Evolutionary conservation across 208 protist genomes (phyloP).

Genomic region (Leishmania mexicana): DNA sequence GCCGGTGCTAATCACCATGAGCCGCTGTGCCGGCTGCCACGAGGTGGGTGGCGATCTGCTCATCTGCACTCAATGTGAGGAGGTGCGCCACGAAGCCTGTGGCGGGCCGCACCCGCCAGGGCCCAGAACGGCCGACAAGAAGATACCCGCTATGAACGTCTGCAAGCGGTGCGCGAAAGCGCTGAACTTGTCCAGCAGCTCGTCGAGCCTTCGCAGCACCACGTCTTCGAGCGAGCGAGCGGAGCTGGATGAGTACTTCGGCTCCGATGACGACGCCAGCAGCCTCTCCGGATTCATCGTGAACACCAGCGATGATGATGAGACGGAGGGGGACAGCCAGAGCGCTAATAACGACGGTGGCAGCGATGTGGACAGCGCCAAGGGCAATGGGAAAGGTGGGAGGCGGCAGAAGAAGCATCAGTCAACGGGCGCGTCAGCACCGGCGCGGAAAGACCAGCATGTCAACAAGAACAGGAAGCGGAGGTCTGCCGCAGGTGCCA

Average conservation of each 20-base stretch:
- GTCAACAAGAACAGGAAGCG: background rate
- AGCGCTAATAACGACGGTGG: constrained; percentile 1
- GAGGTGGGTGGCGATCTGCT: constrained; percentile 64
- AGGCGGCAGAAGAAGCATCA: background rate
- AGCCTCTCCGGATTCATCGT: constrained; percentile 71
- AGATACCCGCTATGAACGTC: constrained; percentile 11
- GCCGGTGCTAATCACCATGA: background rate
- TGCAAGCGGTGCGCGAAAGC: constrained; percentile 25
- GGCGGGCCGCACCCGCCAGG: constrained; percentile 64
- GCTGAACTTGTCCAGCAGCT: constrained; percentile 36
- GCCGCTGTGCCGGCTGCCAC: constrained; percentile 31
- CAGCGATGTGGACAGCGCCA: background rate
- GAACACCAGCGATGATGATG: constrained; percentile 54
- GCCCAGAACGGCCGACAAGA: constrained; percentile 9
- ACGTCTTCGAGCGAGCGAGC: constrained; percentile 74
- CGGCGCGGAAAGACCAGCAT: background rate
- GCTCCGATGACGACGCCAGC: constrained; percentile 39
- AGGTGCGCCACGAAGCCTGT: constrained; percentile 74
- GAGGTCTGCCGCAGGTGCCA: background rate
- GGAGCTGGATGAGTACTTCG: constrained; percentile 44
- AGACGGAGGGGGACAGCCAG: constrained; percentile 35
- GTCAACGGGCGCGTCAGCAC: background rate
- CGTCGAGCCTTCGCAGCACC: constrained; percentile 56
- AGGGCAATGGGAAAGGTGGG: background rate
- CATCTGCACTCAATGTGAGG: constrained; percentile 54